A percentile compares a stretch with the other conserved stretches of the same genome.
Conservation (phyloP, 352 stramenopile genomes). For the Phytophthora quininea region DNA sequence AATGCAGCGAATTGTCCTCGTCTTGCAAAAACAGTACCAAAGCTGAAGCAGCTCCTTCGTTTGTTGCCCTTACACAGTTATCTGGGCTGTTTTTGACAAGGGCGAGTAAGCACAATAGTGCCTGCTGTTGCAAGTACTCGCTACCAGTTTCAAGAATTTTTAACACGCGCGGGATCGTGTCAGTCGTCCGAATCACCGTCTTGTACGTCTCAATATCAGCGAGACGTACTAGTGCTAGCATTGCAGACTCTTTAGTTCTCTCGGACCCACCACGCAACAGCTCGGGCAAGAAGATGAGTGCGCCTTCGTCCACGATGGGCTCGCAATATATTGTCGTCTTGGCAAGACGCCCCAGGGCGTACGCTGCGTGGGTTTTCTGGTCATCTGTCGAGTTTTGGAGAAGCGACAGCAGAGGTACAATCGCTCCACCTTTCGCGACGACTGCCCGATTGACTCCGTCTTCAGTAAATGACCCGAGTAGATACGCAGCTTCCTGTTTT, state of each 20-base stretch:
- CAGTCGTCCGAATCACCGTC: too few species aligned
- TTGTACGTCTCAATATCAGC: neutral
- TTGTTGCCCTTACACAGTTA: too few species aligned
- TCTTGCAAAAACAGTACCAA: too few species aligned
- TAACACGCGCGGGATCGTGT: too few species aligned
- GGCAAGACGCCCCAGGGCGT: slow-evolving; percentile 3
- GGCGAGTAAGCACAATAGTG: too few species aligned
- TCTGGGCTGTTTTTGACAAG: too few species aligned
- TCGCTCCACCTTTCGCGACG: neutral
- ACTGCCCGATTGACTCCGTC: neutral
- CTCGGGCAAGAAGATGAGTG: neutral
- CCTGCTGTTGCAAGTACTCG: too few species aligned
- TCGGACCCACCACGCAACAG: slow-evolving; percentile 1
- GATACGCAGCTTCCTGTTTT: neutral
- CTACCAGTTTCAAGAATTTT: too few species aligned
- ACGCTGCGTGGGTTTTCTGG: slow-evolving; percentile 5
- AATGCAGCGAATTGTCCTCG: too few species aligned
- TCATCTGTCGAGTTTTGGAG: neutral
- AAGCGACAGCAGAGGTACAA: slow-evolving; percentile 2
- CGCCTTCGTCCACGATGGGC: slow-evolving; percentile 3
- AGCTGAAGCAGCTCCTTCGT: too few species aligned
- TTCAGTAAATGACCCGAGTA: neutral
- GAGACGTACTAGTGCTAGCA: neutral
- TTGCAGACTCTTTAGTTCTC: neutral
- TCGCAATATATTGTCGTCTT: neutral